Evolutionary conservation across 2,329 filamentous ascomycete species (phyloP).

Genomic region (Cercospora sesami): DNA sequence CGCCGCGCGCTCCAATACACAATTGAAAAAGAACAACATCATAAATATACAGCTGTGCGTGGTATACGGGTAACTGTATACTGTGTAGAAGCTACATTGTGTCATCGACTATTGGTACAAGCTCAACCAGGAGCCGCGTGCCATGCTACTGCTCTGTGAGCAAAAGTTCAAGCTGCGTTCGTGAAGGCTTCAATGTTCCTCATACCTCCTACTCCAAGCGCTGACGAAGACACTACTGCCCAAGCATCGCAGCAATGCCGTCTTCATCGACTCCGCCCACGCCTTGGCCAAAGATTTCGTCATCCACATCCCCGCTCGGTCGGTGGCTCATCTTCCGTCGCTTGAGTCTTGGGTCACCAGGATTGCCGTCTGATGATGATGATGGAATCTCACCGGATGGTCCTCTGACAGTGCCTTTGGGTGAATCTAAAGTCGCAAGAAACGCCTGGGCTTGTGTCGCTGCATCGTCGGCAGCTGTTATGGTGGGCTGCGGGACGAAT

Average conservation of each 20-base stretch:
- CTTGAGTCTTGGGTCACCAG: conserved; percentile 40
- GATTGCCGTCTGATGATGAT: conserved; percentile 15
- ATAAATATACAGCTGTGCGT: not conserved
- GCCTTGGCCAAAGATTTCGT: conserved; percentile 36
- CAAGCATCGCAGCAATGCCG: conserved; percentile 37
- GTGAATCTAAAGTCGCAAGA: conserved; percentile 31
- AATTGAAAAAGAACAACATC: not conserved
- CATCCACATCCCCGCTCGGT: conserved; percentile 29
- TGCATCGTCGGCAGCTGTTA: conserved; percentile 17
- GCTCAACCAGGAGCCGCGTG: conserved; percentile 6
- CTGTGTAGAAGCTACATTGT: conserved; percentile 3
- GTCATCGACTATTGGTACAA: conserved; percentile 1
- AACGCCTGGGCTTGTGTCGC: conserved; percentile 29
- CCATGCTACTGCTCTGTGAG: not conserved
- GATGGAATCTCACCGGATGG: conserved; percentile 31
- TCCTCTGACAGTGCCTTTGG: conserved; percentile 28
- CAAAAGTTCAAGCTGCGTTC: not conserved
- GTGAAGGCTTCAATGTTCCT: not conserved
- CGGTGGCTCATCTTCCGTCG: conserved; percentile 40
- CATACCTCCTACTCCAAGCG: not conserved
- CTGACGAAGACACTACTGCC: conserved; percentile 14
- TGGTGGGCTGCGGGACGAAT: conserved; percentile 30
- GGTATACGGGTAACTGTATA: not conserved
- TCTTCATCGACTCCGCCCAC: conserved; percentile 38
- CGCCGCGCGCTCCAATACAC: not conserved